These are phyloP conservation scores for Colletotrichum musicola DNA, from an alignment of 2,329 filamentous ascomycete genomes.

Conservation along the genomic window DNA sequence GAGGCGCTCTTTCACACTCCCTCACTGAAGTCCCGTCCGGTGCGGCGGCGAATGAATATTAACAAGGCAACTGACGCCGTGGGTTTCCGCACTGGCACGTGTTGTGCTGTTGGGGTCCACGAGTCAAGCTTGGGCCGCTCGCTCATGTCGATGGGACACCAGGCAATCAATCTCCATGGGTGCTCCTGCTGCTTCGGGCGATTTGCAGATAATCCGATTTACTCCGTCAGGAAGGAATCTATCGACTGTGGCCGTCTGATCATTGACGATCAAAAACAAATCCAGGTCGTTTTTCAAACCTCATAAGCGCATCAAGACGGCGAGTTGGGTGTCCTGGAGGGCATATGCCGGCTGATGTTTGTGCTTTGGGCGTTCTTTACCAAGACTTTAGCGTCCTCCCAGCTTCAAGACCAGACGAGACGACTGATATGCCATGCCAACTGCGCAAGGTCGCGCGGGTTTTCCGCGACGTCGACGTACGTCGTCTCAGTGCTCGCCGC, in stretches of 20 bases:
- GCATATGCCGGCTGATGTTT: slow-evolving; percentile 5
- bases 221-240: slow-evolving; percentile 2
- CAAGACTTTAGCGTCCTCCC: no score
- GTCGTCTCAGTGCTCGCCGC: slow-evolving; percentile 28
- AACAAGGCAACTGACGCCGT: background rate
- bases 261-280: background rate
- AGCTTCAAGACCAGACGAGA: no score
- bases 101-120: background rate
- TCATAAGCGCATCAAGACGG: slow-evolving; percentile 9
- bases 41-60: slow-evolving; percentile 24
- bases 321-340: slow-evolving; percentile 1
- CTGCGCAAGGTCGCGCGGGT: background rate
- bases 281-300: slow-evolving; percentile 12
- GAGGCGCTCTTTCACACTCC: background rate
- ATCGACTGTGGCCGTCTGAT: slow-evolving; percentile 10
- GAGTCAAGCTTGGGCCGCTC: slow-evolving; percentile 9
- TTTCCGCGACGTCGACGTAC: slow-evolving; percentile 19
- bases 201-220: slow-evolving; percentile 15
- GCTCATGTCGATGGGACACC: no score
- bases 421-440: no score
- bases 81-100: background rate
- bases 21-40: background rate
- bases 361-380: background rate
- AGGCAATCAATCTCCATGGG: slow-evolving; percentile 1
- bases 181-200: slow-evolving; percentile 15